A percentile compares a stretch with the other conserved stretches of the same genome.
These are phyloP conservation scores for Aspergillus conjunctus DNA, from an alignment of 495 filamentous ascomycete species.

Conservation along the genomic window DNA sequence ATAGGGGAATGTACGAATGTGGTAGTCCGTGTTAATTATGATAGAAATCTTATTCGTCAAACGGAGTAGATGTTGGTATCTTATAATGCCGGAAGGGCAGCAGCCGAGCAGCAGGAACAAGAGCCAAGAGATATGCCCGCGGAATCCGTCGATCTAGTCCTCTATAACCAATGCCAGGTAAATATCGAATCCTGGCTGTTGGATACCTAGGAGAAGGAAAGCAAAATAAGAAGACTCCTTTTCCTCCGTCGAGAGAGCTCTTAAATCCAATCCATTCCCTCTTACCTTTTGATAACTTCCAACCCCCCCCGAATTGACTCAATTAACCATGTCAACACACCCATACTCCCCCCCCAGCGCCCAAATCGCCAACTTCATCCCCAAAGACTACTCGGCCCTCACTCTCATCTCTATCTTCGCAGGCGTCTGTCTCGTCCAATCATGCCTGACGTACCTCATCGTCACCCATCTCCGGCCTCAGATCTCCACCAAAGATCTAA, in stretches of 20 bases:
- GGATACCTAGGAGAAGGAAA: too few relatives aligned
- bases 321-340: constrained; percentile 26
- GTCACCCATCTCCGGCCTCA: constrained; percentile 40
- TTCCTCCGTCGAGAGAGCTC: too few relatives aligned
- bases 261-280: too few relatives aligned
- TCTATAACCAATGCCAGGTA: too few relatives aligned
- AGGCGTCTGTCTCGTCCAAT: constrained; percentile 44
- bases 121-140: too few relatives aligned
- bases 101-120: background rate
- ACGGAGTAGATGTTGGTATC: background rate
- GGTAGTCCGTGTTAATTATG: too few relatives aligned
- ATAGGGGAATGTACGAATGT: too few relatives aligned
- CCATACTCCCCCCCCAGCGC: constrained; percentile 65
- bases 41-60: too few relatives aligned
- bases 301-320: background rate
- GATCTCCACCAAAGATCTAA: constrained; percentile 45
- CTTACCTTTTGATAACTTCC: background rate
- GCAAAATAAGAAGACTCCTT: too few relatives aligned
- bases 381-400: constrained; percentile 51
- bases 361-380: constrained; percentile 54
- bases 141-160: too few relatives aligned
- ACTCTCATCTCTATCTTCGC: constrained; percentile 51
- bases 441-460: constrained; percentile 43
- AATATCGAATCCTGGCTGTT: too few relatives aligned
- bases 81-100: background rate